These are phyloP conservation scores for Monosporascus sp. DNA, from an alignment of 2,329 filamentous ascomycete genomes.

Conservation along the genomic window DNA sequence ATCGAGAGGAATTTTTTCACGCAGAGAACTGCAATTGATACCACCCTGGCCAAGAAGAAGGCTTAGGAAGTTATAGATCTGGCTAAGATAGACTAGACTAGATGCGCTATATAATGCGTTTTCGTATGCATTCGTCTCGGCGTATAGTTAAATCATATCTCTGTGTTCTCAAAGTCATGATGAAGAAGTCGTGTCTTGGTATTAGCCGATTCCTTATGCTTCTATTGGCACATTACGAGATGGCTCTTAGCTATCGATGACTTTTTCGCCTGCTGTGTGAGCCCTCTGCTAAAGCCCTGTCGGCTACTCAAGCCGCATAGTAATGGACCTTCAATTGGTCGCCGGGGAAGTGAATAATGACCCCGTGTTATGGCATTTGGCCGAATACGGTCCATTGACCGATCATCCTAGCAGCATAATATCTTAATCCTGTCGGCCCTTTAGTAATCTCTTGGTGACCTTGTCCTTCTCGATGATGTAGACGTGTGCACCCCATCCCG, in stretches of 20 bases:
- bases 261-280: constrained; percentile 5
- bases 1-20: constrained; percentile 65
- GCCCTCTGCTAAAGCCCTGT: neutral
- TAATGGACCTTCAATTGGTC: neutral
- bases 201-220: constrained; percentile 5
- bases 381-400: neutral
- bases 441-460: constrained; percentile 97
- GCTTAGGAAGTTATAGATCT: constrained; percentile 16
- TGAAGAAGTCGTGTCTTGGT: constrained; percentile 1
- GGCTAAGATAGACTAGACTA: constrained; percentile 33
- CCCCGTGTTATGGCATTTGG: neutral
- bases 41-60: constrained; percentile 48
- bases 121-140: neutral
- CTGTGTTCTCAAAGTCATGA: neutral
- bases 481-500: constrained; percentile 96
- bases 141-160: constrained; percentile 7
- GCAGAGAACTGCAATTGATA: constrained; percentile 38
- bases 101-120: constrained; percentile 22
- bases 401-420: neutral
- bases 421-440: constrained; percentile 86
- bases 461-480: constrained; percentile 99
- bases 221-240: constrained; percentile 17
- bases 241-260: constrained; percentile 10
- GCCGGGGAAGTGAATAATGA: neutral
- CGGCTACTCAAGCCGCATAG: neutral